A percentile compares a stretch with the other conserved stretches of the same genome.
These are phyloP conservation scores for Daldinia childiae DNA, from an alignment of 495 filamentous ascomycete species.

Conservation along the genomic window DNA sequence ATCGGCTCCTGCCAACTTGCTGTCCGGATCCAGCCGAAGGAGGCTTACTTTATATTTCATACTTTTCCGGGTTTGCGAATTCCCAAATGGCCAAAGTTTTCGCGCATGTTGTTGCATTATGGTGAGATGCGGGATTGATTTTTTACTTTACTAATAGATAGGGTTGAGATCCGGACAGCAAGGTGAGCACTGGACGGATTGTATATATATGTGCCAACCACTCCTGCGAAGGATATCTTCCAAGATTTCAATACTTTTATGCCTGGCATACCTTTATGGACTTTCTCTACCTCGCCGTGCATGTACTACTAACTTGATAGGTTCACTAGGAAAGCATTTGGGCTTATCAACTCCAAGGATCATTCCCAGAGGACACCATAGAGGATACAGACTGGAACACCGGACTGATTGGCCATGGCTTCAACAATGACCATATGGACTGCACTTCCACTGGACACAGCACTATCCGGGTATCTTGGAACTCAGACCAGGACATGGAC, in stretches of 20 bases:
- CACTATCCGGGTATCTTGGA: conserved; percentile 8
- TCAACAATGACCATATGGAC: conserved; percentile 18
- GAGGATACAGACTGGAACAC: conserved; percentile 23
- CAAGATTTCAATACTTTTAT: conserved; percentile 38
- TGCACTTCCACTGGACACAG: conserved; percentile 21
- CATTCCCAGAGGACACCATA: conserved; percentile 22
- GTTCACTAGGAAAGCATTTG: conserved; percentile 10
- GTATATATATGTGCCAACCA: conserved; percentile 57
- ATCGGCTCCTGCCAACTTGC: conserved; percentile 47
- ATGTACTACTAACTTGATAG: conserved; percentile 37
- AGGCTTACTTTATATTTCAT: conserved; percentile 43
- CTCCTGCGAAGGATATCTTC: conserved; percentile 50
- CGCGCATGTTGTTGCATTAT: conserved; percentile 38
- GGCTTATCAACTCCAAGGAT: conserved; percentile 20
- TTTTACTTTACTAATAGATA: conserved; percentile 45
- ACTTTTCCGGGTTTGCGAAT: conserved; percentile 39
- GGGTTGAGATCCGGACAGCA: conserved; percentile 57
- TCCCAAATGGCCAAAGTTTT: conserved; percentile 37
- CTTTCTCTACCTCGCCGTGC: conserved; percentile 25
- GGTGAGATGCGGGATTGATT: conserved; percentile 46
- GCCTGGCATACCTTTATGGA: conserved; percentile 40
- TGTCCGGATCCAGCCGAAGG: conserved; percentile 49
- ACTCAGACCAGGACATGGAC: conserved; percentile 20
- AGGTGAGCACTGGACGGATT: conserved; percentile 60
- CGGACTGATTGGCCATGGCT: conserved; percentile 17